These are phyloP conservation scores for Sugiyamaella grinbergsii DNA, from an alignment of 1,139 yeast species.

Conservation along the genomic window DNA sequence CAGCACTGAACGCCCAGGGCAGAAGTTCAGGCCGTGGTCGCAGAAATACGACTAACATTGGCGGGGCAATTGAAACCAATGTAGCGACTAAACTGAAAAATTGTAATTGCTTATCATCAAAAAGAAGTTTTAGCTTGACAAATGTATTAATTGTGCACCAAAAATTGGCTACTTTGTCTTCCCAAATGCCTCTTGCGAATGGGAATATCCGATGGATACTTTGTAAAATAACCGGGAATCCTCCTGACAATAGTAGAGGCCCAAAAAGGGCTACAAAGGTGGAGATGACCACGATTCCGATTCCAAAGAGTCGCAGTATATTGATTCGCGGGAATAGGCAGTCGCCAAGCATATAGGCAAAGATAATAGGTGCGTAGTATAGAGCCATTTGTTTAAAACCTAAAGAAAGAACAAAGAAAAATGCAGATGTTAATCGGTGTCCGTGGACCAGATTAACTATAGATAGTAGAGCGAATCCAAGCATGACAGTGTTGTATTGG, in stretches of 20 bases:
- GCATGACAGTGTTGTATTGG: slow-evolving; percentile 92
- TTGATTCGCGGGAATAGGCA: slow-evolving; percentile 43
- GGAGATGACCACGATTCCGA: slow-evolving; percentile 62
- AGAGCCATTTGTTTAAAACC: slow-evolving; percentile 95
- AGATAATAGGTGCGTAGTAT: slow-evolving; percentile 87
- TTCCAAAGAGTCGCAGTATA: slow-evolving; percentile 54
- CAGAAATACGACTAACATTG: slow-evolving; percentile 56
- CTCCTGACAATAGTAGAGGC: slow-evolving; percentile 60
- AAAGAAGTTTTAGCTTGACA: slow-evolving; percentile 64
- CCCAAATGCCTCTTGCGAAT: slow-evolving; percentile 91
- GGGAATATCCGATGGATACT: slow-evolving; percentile 78
- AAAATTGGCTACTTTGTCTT: slow-evolving; percentile 94
- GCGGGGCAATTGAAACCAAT: slow-evolving; percentile 64
- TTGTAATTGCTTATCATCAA: slow-evolving; percentile 62
- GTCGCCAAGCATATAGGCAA: slow-evolving; percentile 68
- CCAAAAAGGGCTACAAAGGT: slow-evolving; percentile 56
- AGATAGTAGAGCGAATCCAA: slow-evolving; percentile 75
- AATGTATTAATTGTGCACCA: slow-evolving; percentile 90
- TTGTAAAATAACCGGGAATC: slow-evolving; percentile 45
- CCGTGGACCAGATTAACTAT: slow-evolving; percentile 61
- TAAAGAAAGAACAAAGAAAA: slow-evolving; percentile 75
- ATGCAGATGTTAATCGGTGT: slow-evolving; percentile 70
- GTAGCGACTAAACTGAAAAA: slow-evolving; percentile 65
- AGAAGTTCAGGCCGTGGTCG: slow-evolving; percentile 54
- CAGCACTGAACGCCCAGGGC: slow-evolving; percentile 76